Base-by-base conservation (phyloP, 331 rosid species). In the Acacia pycnantha region DNA sequence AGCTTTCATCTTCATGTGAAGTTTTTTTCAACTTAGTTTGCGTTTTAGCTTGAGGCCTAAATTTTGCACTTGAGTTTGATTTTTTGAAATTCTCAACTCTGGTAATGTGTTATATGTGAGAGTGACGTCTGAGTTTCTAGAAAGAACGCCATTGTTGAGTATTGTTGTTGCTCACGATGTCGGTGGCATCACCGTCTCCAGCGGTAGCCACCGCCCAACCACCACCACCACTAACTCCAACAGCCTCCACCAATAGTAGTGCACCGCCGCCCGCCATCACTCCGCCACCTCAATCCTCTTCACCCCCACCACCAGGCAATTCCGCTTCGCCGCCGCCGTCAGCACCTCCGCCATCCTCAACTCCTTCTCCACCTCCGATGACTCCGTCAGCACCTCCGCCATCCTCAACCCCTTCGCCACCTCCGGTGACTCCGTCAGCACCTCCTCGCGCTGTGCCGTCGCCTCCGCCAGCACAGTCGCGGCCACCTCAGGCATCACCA, bases 101-200 rank as follows among this genome's bases (percentile, higher is more conserved):
- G 47, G 50, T 24, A 67, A 37, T 27, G 21, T 18, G 67, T 16
- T 15, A 2, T 75, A 47, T 66, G 68, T 44, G 71, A 40, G 62
- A 71, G 72, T 87, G 74, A 73, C 48, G 66, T 74, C 79, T 26
- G 66, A 56, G 31, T 59, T 77, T 53, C 31, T 35, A 54, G 15
- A 5, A 37, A 35, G 70, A 10, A 40, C 77, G 26, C 40, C 75
- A 24, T 64, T 31, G 5, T 46, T 51, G 62, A 78, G 22, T 82
- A 80, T 86, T 82, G 73, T 88, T 74, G 46, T 65, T 77, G 48
- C 33, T 70, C 61, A 21, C 8, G 73, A 94, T 94, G 98, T 90
- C 94, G 29, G 84, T 87, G 31, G 73, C 73, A 43, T 83, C 94
- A 69, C 94, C 97, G 73, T 88, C 94, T 47, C 95, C 95, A 79